Percentiles rank a stretch among this genome's conserved stretches.
phyloP scores from a whole-genome alignment of 805 yeast genomes.

The Saturnispora zaruensis region DNA sequence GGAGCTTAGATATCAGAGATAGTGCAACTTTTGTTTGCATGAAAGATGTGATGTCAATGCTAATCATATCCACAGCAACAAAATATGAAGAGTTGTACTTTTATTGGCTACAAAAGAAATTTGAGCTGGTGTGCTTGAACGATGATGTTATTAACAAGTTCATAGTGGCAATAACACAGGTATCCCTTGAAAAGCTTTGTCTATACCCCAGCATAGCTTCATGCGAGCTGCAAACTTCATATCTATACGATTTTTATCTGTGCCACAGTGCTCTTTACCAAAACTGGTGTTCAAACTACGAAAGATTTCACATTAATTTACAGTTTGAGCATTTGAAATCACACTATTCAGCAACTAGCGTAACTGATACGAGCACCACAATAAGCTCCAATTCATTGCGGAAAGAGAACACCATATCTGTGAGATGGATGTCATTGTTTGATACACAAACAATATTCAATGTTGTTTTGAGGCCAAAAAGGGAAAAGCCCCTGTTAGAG shows the following conservation, averaged over 20 bases:
- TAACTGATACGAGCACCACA: background rate
- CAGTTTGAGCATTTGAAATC: background rate
- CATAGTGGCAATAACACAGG: background rate
- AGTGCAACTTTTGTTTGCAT: background rate
- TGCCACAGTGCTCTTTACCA: background rate
- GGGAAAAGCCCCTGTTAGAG: background rate
- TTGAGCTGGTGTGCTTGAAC: background rate
- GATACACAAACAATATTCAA: background rate
- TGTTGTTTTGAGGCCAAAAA: background rate
- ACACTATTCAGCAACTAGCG: background rate
- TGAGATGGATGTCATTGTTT: slow-evolving; percentile 2
- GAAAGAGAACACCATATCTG: background rate
- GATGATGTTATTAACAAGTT: background rate
- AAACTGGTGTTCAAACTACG: background rate
- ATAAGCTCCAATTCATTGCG: background rate
- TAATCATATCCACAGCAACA: background rate
- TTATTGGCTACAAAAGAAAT: background rate
- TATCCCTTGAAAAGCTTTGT: background rate
- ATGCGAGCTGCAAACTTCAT: background rate
- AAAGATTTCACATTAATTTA: background rate
- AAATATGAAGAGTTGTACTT: background rate
- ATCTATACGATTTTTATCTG: background rate
- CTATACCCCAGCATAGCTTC: background rate
- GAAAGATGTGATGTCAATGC: background rate
- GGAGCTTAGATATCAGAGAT: background rate